phyloP scores from a whole-genome alignment of 2,329 filamentous ascomycete species.

The Trichoderma harzianum region DNA sequence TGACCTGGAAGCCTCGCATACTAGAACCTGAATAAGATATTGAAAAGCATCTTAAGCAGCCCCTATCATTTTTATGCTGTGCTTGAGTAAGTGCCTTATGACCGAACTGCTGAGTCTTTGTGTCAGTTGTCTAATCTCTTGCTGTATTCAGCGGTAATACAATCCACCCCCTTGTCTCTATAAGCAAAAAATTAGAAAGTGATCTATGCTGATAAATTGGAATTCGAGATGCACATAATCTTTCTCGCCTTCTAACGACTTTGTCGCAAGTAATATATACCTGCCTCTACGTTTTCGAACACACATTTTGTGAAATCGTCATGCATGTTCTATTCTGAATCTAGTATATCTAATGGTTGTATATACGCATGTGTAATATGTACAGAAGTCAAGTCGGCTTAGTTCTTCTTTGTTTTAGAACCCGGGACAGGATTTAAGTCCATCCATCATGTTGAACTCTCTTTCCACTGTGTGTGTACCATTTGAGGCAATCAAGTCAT shows the following conservation, averaged over 20 bases:
- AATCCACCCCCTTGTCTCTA: neutral
- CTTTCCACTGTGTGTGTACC: constrained; percentile 4
- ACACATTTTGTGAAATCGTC: neutral
- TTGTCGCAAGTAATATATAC: neutral
- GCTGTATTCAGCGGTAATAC: neutral
- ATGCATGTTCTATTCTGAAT: neutral
- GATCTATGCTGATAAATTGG: neutral
- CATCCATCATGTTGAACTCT: constrained; percentile 17
- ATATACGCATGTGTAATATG: neutral
- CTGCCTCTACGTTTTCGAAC: neutral
- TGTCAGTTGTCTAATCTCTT: neutral
- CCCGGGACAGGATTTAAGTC: neutral
- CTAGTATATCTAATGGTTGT: neutral
- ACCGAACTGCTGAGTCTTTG: neutral
- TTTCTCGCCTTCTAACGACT: neutral
- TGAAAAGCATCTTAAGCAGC: neutral
- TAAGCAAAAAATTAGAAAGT: neutral
- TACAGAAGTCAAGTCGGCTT: neutral
- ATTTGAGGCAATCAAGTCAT: constrained; percentile 19
- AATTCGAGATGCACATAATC: neutral
- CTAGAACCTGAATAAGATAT: neutral
- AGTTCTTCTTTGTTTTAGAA: neutral
- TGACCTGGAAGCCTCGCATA: neutral
- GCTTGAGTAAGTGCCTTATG: neutral
- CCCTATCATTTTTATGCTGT: neutral